A percentile compares a stretch with the other conserved stretches of the same genome.
These are phyloP conservation scores for Russula sp. DNA, from an alignment of 768 basidiomycete genomes.

Conservation along the genomic window DNA sequence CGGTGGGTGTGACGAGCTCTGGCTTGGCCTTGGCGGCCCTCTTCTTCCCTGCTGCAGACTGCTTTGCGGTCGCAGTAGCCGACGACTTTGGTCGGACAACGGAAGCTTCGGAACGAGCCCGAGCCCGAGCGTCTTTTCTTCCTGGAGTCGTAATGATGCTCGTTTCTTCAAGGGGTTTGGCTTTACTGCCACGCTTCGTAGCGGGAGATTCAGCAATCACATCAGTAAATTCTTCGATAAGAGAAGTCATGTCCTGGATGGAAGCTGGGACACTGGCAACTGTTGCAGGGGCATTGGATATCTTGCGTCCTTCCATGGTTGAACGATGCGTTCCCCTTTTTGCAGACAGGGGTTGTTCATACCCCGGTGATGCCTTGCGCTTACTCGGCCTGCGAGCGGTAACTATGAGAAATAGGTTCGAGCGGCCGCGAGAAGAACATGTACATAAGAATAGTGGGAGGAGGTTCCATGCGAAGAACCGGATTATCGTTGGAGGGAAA, in stretches of 20 bases:
- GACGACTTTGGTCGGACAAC: background rate
- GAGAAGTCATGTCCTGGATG: constrained; percentile 2
- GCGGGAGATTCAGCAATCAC: background rate
- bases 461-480: background rate
- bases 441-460: background rate
- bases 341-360: constrained; percentile 5
- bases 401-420: background rate
- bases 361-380: constrained; percentile 1
- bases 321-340: background rate
- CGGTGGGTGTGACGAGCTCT: constrained; percentile 15
- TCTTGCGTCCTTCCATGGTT: background rate
- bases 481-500: background rate
- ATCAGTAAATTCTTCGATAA: constrained; percentile 13
- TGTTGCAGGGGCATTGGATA: background rate
- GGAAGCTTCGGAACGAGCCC: background rate
- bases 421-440: background rate
- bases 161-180: constrained; percentile 1
- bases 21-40: constrained; percentile 7
- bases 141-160: constrained; percentile 12
- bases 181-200: background rate
- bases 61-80: background rate
- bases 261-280: background rate
- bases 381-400: constrained; percentile 6
- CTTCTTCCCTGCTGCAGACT: background rate
- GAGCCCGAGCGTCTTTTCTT: background rate